Conservation (phyloP, 306 rosid genomes). For the Abrus precatorius region DNA sequence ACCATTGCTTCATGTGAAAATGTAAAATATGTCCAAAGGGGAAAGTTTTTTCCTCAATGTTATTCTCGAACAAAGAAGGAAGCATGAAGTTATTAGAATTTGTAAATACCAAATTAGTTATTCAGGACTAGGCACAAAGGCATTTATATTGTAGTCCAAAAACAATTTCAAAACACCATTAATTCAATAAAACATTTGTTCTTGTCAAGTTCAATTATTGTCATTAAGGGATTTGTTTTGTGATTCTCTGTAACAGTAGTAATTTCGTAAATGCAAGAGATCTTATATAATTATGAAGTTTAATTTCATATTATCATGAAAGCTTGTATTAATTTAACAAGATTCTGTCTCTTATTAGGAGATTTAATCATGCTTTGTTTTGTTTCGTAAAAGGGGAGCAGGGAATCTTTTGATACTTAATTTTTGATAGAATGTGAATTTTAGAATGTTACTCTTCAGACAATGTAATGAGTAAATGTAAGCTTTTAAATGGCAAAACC, state of each 20-base stretch:
- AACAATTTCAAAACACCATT: not conserved
- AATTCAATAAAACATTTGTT: constrained; percentile 5
- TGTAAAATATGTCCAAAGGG: constrained; percentile 45
- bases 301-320: not conserved
- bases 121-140: constrained; percentile 14
- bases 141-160: not conserved
- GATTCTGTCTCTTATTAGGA: not conserved
- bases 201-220: too few species aligned
- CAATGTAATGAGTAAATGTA: not conserved
- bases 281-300: not conserved
- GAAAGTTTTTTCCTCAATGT: constrained; percentile 68
- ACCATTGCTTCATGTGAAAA: constrained; percentile 66
- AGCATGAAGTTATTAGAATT: not conserved
- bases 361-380: not conserved
- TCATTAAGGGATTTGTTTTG: too few species aligned
- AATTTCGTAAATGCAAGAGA: not conserved
- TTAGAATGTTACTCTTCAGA: not conserved
- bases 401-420: not conserved
- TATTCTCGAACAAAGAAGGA: constrained; percentile 13
- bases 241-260: too few species aligned
- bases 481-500: not conserved
- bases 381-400: not conserved
- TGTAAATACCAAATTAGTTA: constrained; percentile 17
- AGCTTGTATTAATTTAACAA: not conserved
- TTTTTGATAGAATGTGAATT: not conserved